Conservation (phyloP, 2,329 filamentous ascomycete species). For the Claviceps humidiphila region DNA sequence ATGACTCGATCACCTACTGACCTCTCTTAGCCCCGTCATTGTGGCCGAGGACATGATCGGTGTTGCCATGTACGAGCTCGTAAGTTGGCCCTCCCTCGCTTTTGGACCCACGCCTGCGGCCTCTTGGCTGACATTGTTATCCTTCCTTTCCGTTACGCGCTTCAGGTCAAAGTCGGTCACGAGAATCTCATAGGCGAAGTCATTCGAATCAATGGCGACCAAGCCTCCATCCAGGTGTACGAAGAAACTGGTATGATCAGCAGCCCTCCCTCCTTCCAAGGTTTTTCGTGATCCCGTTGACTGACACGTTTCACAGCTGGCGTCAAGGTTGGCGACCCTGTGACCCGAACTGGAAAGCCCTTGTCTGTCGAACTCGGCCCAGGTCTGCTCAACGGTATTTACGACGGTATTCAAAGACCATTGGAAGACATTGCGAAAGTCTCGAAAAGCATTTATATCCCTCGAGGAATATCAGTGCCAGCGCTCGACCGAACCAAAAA, state of each 20-base stretch:
- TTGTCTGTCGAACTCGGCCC: conserved; percentile 94
- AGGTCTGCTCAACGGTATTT: conserved; percentile 96
- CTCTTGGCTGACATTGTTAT: background rate
- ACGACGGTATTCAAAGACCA: conserved; percentile 96
- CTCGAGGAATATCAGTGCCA: conserved; percentile 78
- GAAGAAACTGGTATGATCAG: conserved; percentile 75
- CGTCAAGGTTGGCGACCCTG: conserved; percentile 90
- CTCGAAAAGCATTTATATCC: conserved; percentile 90
- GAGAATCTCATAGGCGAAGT: conserved; percentile 91
- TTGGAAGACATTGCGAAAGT: conserved; percentile 69
- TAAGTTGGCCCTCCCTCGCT: conserved; percentile 28
- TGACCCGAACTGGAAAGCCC: conserved; percentile 81
- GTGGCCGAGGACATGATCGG: conserved; percentile 97
- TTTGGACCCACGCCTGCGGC: background rate
- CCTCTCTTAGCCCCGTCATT: conserved; percentile 60
- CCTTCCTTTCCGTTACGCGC: background rate
- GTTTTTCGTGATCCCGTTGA: conserved; percentile 1
- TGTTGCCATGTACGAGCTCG: conserved; percentile 99
- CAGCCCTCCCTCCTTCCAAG: no score
- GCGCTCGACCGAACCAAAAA: conserved; percentile 83
- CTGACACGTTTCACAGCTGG: conserved; percentile 47
- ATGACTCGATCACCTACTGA: conserved; percentile 9
- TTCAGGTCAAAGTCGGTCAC: conserved; percentile 77
- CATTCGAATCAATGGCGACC: conserved; percentile 92
- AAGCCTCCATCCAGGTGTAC: conserved; percentile 96